Evolutionary conservation across 176 grass and related monocot species (phyloP), one percentile per base, ranked within the genome.

Genomic region (Neostapfia colusana): DNA sequence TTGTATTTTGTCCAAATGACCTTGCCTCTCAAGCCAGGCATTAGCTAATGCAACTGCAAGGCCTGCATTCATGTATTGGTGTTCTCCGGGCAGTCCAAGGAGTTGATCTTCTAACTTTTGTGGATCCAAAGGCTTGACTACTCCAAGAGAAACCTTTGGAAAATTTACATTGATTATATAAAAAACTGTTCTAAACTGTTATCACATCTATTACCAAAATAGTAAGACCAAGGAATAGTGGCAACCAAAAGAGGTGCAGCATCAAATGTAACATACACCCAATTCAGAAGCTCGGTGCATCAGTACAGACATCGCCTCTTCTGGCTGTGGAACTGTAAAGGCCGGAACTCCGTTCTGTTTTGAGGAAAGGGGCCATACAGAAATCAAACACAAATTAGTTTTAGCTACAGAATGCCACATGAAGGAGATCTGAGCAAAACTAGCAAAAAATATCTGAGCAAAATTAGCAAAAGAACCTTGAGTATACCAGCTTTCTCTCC

Each of bases 401-500:
- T 83, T 31, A 70, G 25, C 76, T 34, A 80, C 8, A 63, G n/a
- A 63, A 75, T 45, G 16, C 63, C 18, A 79, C 28, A 27, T 74
- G 12, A 83, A 69, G 10, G 39, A 79, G 8, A 62, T 74, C 23
- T 36, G 20, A 48, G 9, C n/a, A 69, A 79, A 74, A 16, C 20
- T 65, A 57, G 72, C 25, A 46, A 63, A 78, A 78, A 63, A 55
- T 39, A 34, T 70, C 20, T 69, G 73, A 63, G 38, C 60, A 60
- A 77, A 44, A 69, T 41, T 62, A 20, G 44, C 18, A 62, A 70
- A 40, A 70, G 56, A 48, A 98, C 91, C 95, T 98, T 98, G 34
- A 94, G 81, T 71, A 98, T 98, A 67, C 95, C 91, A 57, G 95
- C 89, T 75, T 99, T 99, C 76, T 95, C 89, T 78, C 80, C 81